Evolutionary conservation across 2,329 filamentous ascomycete genomes (phyloP), one percentile per base, ranked within the genome.

Genomic region (Cryoendolithus antarcticus): DNA sequence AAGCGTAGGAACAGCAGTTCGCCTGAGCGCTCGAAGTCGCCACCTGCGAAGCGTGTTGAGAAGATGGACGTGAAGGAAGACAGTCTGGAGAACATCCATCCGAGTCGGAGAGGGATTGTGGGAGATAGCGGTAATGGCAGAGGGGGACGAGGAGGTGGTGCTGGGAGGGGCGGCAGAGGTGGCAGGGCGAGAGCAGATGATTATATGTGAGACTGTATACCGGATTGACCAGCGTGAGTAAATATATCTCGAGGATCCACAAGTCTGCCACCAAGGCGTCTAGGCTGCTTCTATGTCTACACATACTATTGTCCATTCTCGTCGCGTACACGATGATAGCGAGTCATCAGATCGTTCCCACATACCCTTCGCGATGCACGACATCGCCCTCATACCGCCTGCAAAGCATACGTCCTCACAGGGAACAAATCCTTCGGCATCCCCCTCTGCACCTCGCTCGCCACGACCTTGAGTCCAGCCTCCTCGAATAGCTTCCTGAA

Each of bases 401-500:
- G 75, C 50, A 93, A 61, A 1, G 84, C 86, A 62, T 86, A 94
- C 58, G 80, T 81, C 51, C 75, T 73, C 11, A 94, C 80, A 0
- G 84, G 82, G 49, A 80, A 78, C 27, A 93, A 57, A 32, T 71
- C 70, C 33, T 72, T 75, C 1, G 78, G 77, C 35, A 91, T 78
- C 0, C 83, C 83, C 30, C 69, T 72, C 62, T 93, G 83, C 36
- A 83, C 49, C 57, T 91, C 83, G 1, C 74, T 77, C 55, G 66
- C 74, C 29, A 86, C 61, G n/a, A 94, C 55, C 39, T 65, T 70
- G 48, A 93, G 56, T 0, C 77, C 80, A 1, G 83, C 82, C 37
- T 76, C 58, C 39, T 72, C 65, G 53, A 94, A 93, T 6, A 93
- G 56, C 4, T 56, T 51, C 43, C 71, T 70, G 49, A 88, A 91